Evolutionary conservation across 2,329 filamentous ascomycete species (phyloP).

Genomic region (Aureobasidium sp.): DNA sequence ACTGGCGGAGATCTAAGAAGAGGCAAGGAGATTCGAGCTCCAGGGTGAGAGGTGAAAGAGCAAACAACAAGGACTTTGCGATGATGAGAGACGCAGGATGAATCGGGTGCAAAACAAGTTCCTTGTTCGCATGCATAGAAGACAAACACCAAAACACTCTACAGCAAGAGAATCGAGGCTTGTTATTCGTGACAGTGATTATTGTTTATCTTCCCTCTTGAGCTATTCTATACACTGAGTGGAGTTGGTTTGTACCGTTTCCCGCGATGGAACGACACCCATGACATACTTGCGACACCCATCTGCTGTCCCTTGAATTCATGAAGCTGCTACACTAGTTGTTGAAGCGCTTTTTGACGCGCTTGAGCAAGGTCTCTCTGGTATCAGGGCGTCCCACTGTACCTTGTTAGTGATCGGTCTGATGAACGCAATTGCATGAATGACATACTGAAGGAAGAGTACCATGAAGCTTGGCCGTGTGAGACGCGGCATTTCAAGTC

Average conservation of each 20-base stretch:
- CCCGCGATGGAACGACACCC: not conserved
- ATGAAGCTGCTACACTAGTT: not conserved
- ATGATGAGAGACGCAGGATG: not conserved
- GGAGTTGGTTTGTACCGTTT: not conserved
- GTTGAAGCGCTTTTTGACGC: not conserved
- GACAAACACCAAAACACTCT: not conserved
- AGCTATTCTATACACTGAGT: not conserved
- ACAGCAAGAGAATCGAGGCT: not conserved
- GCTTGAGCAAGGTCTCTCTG: not conserved
- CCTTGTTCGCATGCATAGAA: not conserved
- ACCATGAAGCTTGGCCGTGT: slow-evolving; percentile 25
- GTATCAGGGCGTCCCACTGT: not conserved
- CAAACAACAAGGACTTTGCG: no score
- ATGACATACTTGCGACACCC: not conserved
- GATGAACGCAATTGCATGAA: not conserved
- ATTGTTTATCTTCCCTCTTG: not conserved
- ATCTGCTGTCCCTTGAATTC: not conserved
- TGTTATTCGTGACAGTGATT: not conserved
- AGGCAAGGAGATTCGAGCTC: no score
- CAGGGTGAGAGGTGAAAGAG: no score
- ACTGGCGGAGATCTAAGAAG: not conserved
- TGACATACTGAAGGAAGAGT: slow-evolving; percentile 19
- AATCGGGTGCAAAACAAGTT: not conserved
- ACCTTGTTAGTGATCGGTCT: not conserved
- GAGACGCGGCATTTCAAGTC: slow-evolving; percentile 20